A percentile compares a stretch with the other conserved stretches of the same genome.
Conservation (phyloP, 257 asterid species). For the Nicotiana tabacum region DNA sequence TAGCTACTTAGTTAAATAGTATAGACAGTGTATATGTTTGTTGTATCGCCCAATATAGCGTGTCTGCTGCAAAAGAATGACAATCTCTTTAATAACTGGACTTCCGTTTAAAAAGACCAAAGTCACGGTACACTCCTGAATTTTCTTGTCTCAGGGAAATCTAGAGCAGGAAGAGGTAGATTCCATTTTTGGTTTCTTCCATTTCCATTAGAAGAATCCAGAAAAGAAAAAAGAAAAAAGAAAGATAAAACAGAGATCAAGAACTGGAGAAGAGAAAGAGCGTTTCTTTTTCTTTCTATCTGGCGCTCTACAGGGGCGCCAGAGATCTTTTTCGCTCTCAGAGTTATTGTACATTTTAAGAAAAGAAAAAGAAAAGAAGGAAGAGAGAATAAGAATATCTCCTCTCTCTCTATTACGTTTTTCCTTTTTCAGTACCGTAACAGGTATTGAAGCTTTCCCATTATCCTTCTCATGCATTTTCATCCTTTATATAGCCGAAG, state of each 20-base stretch:
- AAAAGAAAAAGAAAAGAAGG: neutral
- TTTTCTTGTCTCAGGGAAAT: neutral
- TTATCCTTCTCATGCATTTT: neutral
- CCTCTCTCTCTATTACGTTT: neutral
- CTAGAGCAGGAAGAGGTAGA: neutral
- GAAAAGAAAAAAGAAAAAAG: neutral
- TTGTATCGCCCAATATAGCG: no score
- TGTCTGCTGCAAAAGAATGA: neutral
- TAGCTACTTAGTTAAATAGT: no score
- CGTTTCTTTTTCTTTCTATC: neutral
- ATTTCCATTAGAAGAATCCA: neutral
- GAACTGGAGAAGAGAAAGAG: neutral
- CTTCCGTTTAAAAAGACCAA: neutral
- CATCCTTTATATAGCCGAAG: neutral
- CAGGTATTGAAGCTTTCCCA: neutral
- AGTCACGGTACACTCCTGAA: neutral
- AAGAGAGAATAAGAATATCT: neutral
- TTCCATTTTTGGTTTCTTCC: neutral
- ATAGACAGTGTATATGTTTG: no score
- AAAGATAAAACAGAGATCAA: neutral
- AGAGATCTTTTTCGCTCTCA: neutral
- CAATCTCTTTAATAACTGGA: neutral
- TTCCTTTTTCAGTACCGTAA: neutral
- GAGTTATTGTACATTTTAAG: neutral
- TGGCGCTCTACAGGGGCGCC: neutral